phyloP scores from a whole-genome alignment of 2,329 filamentous ascomycete genomes.

The Neurospora crassa region DNA sequence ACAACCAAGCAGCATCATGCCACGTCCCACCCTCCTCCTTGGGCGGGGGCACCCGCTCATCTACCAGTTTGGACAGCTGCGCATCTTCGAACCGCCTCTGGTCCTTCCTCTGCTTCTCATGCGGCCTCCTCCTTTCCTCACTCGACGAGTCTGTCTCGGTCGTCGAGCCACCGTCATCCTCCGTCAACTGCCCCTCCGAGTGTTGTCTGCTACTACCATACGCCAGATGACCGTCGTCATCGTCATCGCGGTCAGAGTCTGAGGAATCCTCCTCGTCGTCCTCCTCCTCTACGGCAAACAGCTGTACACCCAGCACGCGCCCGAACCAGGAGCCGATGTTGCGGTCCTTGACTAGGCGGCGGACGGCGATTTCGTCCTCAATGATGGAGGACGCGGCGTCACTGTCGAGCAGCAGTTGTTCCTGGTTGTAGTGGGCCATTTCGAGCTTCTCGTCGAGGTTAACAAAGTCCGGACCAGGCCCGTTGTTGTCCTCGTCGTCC shows the following conservation, averaged over 20 bases:
- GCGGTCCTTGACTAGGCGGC: constrained; percentile 44
- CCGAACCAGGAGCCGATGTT: constrained; percentile 50
- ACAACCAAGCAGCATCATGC: constrained; percentile 59
- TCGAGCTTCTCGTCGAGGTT: constrained; percentile 51
- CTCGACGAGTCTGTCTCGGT: neutral
- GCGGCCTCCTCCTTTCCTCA: constrained; percentile 1
- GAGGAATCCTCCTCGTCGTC: constrained; percentile 37
- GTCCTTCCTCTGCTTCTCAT: constrained; percentile 15
- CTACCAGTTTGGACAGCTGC: constrained; percentile 19
- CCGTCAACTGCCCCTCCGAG: constrained; percentile 27
- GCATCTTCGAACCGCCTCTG: neutral
- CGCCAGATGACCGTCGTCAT: constrained; percentile 16
- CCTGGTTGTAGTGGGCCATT: constrained; percentile 26
- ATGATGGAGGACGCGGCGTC: constrained; percentile 29
- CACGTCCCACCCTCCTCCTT: constrained; percentile 49
- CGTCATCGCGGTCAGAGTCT: constrained; percentile 26
- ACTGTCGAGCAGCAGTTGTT: constrained; percentile 18
- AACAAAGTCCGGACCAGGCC: constrained; percentile 51
- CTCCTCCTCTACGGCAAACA: constrained; percentile 55
- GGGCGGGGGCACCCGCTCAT: constrained; percentile 38
- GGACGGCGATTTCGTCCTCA: constrained; percentile 50
- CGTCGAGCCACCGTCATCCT: constrained; percentile 11
- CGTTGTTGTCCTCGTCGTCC: constrained; percentile 23
- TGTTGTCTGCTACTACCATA: constrained; percentile 23
- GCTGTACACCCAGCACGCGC: constrained; percentile 47